Base-by-base conservation (phyloP, 306 rosid genomes). In the Herpetospermum pedunculosum region DNA sequence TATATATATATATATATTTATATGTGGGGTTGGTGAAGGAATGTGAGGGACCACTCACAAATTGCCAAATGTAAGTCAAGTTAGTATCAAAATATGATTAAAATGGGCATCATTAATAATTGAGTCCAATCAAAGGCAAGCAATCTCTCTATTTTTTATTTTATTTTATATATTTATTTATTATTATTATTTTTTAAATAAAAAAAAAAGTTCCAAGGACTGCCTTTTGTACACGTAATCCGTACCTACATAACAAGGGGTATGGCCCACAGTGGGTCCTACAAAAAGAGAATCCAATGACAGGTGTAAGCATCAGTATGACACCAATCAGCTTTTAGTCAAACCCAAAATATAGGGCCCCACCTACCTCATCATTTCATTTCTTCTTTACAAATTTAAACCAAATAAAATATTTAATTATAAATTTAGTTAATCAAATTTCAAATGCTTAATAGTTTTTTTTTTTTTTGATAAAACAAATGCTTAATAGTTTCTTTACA, bases 241-340 rank as follows among this genome's bases (percentile, higher is more conserved):
- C 29, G 62, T 37, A 11, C 21, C 67, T 49, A 53, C 32, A 21
- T 52, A 13, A 7, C 21, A 2, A 2, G 10, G 70, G 25, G 25
- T 1, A 29, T 47, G 80, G 79, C 53, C 64, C 74, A 79, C 55
- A n/a, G 21, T 77, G 77, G 86, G 80, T 14, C 73, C 81, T 79
- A 9, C 59, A 0, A 15, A 46, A 40, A 69, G 54, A 69, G 78
- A 69, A 80, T 49, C 81, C 78, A 80, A 73, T 78, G 84, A 79
- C 30, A 72, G 71, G 78, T 74, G 81, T 73, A 68, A 77, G 70
- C 78, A 64, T 81, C 70, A 46, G 10, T 32, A 38, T 13, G 77
- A 29, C 75, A 74, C 52, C 67, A 72, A 72, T 77, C 70, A 43
- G 15, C 80, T 81, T 73, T 55, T 48, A 75, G 96, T 87, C 88